Evolutionary conservation across 2,329 filamentous ascomycete genomes (phyloP), one percentile per base, ranked within the genome.

Genomic region (Pseudocercospora fijiensis): DNA sequence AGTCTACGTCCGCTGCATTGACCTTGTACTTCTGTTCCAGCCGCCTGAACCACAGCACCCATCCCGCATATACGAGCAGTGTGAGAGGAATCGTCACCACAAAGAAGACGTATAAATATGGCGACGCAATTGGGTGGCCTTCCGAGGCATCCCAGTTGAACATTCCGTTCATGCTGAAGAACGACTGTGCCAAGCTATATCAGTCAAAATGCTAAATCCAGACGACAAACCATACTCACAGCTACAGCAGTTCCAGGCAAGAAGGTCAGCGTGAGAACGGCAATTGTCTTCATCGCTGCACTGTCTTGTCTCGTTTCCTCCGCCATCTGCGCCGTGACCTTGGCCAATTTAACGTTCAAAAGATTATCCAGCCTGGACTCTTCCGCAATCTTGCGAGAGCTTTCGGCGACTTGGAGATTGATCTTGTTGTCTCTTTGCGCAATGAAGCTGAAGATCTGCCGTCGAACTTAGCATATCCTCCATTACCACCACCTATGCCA

Each of bases 211-310:
- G 20, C 4, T 27, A 9, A 26, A n/a, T 20, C 1, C 30, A 20
- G 11, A 43, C 9, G 24, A 28, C 18, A 57, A 16, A 3, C 8
- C 7, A 13, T 8, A 62, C 69, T 67, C 61, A 72, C 70, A 28
- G 73, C 74, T 8, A 76, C 72, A 20, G 77, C 77, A 2, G 77
- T 75, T 0, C 76, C 72, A 2, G 79, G 79, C 45, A 81, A 73
- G 72, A 81, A 81, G 4, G 79, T 71, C 18, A 81, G 65, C 0
- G 79, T 81, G 64, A 79, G 71, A 8, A 80, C 72, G 0, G 79
- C 79, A 18, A 81, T 80, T 0, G 77, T 79, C 67, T 80, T 80
- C 79, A 81, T 81, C 11, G 77, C 78, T 16, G 76, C 73, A 43
- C 73, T 77, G 63, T 80, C 78, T 8, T 73, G 67, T 57, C 73